Conservation (phyloP, 2,329 filamentous ascomycete genomes). For the Chaetomium sp. region DNA sequence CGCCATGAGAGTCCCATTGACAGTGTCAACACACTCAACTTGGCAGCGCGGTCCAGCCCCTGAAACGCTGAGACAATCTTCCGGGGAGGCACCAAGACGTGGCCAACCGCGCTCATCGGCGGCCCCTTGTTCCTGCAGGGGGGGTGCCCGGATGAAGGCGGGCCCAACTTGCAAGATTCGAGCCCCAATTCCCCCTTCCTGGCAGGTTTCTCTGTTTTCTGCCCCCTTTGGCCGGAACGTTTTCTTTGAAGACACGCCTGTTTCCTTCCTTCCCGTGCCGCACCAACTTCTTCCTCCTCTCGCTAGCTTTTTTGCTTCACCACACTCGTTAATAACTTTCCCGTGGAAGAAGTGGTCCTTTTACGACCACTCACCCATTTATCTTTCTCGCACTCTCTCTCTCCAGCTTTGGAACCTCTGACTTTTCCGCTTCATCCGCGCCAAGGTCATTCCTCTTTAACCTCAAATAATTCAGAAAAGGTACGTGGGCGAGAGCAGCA, state of each 20-base stretch:
- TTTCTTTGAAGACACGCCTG: slow-evolving; percentile 22
- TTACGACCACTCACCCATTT: slow-evolving; percentile 4
- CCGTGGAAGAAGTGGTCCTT: slow-evolving; percentile 2
- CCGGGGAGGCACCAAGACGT: slow-evolving; percentile 1
- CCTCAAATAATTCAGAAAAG: slow-evolving; percentile 14
- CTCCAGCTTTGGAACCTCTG: neutral
- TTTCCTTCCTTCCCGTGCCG: slow-evolving; percentile 20
- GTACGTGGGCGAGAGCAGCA: slow-evolving; percentile 15
- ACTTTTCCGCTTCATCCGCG: neutral
- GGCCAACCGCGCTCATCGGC: neutral
- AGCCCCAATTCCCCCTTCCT: slow-evolving; percentile 23
- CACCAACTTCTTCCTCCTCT: slow-evolving; percentile 20
- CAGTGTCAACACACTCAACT: neutral
- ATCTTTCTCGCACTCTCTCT: neutral
- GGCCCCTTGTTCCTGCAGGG: slow-evolving; percentile 9
- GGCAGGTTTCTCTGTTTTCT: slow-evolving; percentile 20
- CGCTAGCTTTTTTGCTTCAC: slow-evolving; percentile 20
- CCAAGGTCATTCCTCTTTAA: neutral
- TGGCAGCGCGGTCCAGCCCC: neutral
- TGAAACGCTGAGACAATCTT: slow-evolving; percentile 2
- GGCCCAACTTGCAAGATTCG: slow-evolving; percentile 16
- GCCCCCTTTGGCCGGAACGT: slow-evolving; percentile 16
- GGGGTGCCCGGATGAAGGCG: slow-evolving; percentile 19
- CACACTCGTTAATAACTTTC: slow-evolving; percentile 22
- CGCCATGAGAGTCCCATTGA: neutral